A percentile compares a stretch with the other conserved stretches of the same genome.
phyloP scores from a whole-genome alignment of 148 eudicot species.

The Beta vulgaris region DNA sequence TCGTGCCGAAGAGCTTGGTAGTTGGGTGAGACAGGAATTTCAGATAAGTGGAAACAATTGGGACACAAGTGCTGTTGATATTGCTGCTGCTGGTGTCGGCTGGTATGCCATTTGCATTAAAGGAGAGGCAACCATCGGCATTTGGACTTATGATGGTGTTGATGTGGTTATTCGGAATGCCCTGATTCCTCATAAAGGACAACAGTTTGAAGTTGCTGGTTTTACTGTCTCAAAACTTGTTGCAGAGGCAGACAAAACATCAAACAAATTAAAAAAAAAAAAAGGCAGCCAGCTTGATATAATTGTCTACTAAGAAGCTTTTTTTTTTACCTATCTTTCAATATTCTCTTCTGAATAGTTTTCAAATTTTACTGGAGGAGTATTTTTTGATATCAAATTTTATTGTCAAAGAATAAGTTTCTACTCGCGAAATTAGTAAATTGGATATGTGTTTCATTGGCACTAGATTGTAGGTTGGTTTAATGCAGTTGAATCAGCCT shows the following conservation, averaged over 20 bases:
- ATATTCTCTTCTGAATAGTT: too few species aligned
- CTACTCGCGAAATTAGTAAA: too few species aligned
- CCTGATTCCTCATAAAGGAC: conserved; percentile 65
- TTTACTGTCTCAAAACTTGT: conserved; percentile 81
- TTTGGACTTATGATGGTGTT: conserved; percentile 92
- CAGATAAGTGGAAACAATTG: conserved; percentile 58
- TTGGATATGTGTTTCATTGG: too few species aligned
- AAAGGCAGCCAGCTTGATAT: conserved; percentile 25
- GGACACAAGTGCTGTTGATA: conserved; percentile 72
- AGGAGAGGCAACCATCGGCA: conserved; percentile 66
- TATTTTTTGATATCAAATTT: too few species aligned
- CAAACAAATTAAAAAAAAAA: conserved; percentile 40
- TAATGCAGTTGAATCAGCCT: too few species aligned
- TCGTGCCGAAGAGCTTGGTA: conserved; percentile 68
- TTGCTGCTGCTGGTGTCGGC: conserved; percentile 86
- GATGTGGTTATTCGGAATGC: conserved; percentile 61
- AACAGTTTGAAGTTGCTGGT: conserved; percentile 70
- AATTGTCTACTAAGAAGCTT: too few species aligned
- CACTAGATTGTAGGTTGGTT: too few species aligned
- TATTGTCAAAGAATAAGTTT: too few species aligned
- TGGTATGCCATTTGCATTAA: conserved; percentile 93
- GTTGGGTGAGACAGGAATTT: conserved; percentile 65
- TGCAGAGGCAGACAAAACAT: conserved; percentile 60
- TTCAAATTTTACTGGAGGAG: too few species aligned
- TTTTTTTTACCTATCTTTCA: too few species aligned